Conservation (phyloP, 2,329 filamentous ascomycete species). For the Neopestalotiopsis sp. region DNA sequence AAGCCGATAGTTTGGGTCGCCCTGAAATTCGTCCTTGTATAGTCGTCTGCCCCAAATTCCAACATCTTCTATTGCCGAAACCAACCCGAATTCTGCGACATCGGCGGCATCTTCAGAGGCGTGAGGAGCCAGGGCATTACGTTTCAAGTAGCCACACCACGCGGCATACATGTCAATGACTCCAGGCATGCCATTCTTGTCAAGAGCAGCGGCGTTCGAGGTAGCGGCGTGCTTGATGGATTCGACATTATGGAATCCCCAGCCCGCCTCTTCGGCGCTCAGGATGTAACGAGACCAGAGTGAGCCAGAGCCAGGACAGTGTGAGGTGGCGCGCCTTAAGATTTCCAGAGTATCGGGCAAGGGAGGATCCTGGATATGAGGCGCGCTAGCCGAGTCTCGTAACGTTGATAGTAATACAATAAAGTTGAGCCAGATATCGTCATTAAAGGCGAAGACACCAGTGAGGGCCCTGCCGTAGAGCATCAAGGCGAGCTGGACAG, state of each 20-base stretch:
- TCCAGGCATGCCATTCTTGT: conserved; percentile 84
- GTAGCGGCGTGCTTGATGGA: conserved; percentile 92
- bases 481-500: conserved; percentile 61
- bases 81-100: conserved; percentile 87
- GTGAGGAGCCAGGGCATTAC: conserved; percentile 77
- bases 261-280: conserved; percentile 78
- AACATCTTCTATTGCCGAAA: conserved; percentile 85
- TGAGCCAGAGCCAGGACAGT: conserved; percentile 91
- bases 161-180: conserved; percentile 90
- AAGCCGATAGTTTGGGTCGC: conserved; percentile 87
- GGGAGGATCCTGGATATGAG: conserved; percentile 39
- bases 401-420: conserved; percentile 72
- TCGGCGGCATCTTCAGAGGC: conserved; percentile 84
- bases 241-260: conserved; percentile 81
- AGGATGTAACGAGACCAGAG: conserved; percentile 92
- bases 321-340: conserved; percentile 80
- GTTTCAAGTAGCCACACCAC: conserved; percentile 93
- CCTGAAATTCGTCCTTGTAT: conserved; percentile 77
- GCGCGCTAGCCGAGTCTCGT: conserved; percentile 47
- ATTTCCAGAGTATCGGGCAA: conserved; percentile 67
- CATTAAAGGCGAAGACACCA: conserved; percentile 73
- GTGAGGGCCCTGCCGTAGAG: conserved; percentile 81
- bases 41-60: conserved; percentile 77
- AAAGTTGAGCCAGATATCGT: conserved; percentile 83
- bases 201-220: conserved; percentile 76